Evolutionary conservation across 345 rosid genomes (phyloP), one percentile per base, ranked within the genome.

Genomic region (Hypericum perforatum): DNA sequence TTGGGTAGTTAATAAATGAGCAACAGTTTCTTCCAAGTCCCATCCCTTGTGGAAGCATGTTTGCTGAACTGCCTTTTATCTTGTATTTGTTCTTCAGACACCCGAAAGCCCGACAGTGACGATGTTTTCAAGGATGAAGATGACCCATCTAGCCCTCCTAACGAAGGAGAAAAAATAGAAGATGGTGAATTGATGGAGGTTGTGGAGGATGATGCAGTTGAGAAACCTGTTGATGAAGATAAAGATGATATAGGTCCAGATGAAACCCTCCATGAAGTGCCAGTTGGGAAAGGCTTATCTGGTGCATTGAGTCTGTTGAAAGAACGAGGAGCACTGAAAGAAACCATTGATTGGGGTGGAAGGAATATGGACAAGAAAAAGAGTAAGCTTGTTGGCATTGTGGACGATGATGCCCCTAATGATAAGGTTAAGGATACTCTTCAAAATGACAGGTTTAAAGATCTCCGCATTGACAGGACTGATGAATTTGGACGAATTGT

Each of bases 301-400:
- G 89, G 94, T 71, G 97, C 78, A 5, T 56, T 92, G 64, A 77
- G 64, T 76, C 82, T 85, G 63, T 89, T 88, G 13, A 78, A 86
- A 69, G 95, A 92, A 7, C 79, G 95, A 68, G 98, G 99, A 65
- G 72, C 89, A 11, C 89, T 92, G 39, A 92, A 89, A 58, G 99
- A 89, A 75, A 75, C 75, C 50, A 66, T 82, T 42, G 95, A 92
- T 9, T 85, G 96, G 97, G 99, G 95, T 71, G 99, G 97, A 60
- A 76, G 99, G 61, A 92, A 89, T 76, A 92, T 89, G 97, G 99
- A 92, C 81, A 92, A 85, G 78, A 92, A 88, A 69, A 92, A 84
- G 77, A 85, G 97, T 76, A 92, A 92, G 78, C 95, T 92, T 59
- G 80, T 85, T 56, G 97, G 97, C 57, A 74, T 92, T 7, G 62